Conservation (phyloP, 164 flowering plant species). For the Brasenia schreberi region DNA sequence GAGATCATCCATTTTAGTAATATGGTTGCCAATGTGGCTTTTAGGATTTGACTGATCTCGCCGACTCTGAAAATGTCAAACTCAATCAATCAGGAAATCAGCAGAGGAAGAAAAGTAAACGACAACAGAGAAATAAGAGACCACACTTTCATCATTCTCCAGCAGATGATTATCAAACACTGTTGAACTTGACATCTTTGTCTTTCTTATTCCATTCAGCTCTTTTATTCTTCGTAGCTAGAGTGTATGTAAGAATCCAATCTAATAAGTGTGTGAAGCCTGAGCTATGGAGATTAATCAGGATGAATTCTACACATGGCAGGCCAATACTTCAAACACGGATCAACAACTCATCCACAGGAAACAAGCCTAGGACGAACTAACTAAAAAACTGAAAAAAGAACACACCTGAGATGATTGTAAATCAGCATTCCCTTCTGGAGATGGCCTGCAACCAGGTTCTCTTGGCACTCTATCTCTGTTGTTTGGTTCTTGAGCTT, state of each 20-base stretch:
- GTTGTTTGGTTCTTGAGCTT: conserved; percentile 27
- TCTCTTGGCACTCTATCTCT: conserved; percentile 21
- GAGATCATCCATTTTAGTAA: conserved; percentile 31
- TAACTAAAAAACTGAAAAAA: neutral
- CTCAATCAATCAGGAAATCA: neutral
- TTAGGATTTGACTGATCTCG: conserved; percentile 33
- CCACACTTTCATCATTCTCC: too few species aligned
- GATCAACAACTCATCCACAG: neutral
- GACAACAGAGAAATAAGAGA: neutral
- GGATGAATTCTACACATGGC: neutral
- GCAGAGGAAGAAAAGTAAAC: neutral
- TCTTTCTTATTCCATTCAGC: too few species aligned
- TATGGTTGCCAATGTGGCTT: conserved; percentile 36
- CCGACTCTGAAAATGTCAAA: conserved; percentile 27
- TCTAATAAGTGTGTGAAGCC: too few species aligned
- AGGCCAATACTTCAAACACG: neutral
- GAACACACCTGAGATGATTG: conserved; percentile 35
- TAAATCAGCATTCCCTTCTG: conserved; percentile 56
- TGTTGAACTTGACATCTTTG: neutral
- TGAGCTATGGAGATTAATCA: neutral
- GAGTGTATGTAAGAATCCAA: too few species aligned
- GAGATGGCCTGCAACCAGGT: conserved; percentile 40
- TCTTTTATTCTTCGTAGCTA: too few species aligned
- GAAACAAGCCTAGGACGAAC: too few species aligned
- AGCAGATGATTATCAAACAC: too few species aligned